Conservation (phyloP, 805 yeast genomes). For the Kluyveromyces nonfermentans region DNA sequence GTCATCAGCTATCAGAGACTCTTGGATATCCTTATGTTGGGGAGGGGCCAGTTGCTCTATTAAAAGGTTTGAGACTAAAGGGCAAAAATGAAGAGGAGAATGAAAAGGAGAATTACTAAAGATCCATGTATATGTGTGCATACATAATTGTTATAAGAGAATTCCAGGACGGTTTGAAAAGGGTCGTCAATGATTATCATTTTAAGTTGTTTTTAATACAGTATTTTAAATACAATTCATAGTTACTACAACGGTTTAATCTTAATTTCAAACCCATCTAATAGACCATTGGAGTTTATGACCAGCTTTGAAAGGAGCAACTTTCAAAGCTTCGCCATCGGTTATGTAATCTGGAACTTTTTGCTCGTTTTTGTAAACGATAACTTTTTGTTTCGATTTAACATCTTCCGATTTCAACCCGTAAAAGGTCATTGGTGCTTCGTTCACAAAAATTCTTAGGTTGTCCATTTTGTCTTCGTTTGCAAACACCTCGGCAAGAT, state of each 20-base stretch:
- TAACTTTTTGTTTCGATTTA: conserved; percentile 39
- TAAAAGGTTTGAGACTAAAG: conserved; percentile 6
- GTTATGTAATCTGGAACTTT: conserved; percentile 51
- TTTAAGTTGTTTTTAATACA: neutral
- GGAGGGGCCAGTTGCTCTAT: conserved; percentile 5
- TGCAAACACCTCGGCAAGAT: conserved; percentile 82
- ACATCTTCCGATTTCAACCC: conserved; percentile 38
- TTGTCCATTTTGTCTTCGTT: conserved; percentile 50
- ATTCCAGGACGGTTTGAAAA: neutral
- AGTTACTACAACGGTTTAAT: neutral
- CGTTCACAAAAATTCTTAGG: conserved; percentile 65
- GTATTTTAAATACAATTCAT: neutral
- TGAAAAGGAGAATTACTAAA: neutral
- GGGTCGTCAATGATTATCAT: neutral
- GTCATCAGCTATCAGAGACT: conserved; percentile 5
- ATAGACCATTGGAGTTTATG: conserved; percentile 59
- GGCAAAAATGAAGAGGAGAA: conserved; percentile 5
- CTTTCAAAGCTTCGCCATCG: conserved; percentile 37
- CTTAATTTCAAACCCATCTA: conserved; percentile 49
- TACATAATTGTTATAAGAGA: too few species aligned
- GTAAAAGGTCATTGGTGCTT: conserved; percentile 66
- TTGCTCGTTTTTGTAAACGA: conserved; percentile 44
- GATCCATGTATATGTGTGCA: neutral
- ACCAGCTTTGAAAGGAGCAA: conserved; percentile 86
- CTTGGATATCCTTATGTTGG: conserved; percentile 7